These are phyloP conservation scores for Trametes meyenii DNA, from an alignment of 768 basidiomycete genomes.

Conservation along the genomic window DNA sequence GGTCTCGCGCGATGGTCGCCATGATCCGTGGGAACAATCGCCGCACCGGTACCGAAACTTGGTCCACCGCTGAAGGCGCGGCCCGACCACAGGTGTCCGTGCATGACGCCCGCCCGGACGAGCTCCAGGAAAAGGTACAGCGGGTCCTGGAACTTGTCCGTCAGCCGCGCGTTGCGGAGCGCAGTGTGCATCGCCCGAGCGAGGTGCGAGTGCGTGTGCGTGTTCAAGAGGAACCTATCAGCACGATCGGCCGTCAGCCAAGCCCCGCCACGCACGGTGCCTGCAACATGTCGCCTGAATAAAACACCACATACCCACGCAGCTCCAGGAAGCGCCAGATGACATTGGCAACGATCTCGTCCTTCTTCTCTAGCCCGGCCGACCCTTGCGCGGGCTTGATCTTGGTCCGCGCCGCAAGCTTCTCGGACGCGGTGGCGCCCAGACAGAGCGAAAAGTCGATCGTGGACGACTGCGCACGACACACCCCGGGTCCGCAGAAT, in stretches of 20 bases:
- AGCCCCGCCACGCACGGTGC: conserved; percentile 3
- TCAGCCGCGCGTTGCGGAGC: conserved; percentile 75
- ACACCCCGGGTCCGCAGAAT: conserved; percentile 9
- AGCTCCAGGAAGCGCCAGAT: conserved; percentile 98
- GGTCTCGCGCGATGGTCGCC: conserved; percentile 19
- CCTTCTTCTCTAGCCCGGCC: conserved; percentile 87
- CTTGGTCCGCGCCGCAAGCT: conserved; percentile 81
- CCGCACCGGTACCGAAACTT: conserved; percentile 86
- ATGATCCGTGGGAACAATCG: conserved; percentile 36
- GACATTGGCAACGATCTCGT: conserved; percentile 97
- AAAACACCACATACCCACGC: conserved; percentile 69
- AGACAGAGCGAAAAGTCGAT: conserved; percentile 96
- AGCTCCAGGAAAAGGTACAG: conserved; percentile 94
- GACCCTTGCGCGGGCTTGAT: conserved; percentile 50
- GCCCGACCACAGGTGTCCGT: conserved; percentile 88
- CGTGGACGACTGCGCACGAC: conserved; percentile 76
- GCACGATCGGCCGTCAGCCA: conserved; percentile 4
- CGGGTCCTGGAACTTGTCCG: conserved; percentile 99
- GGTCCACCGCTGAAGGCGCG: conserved; percentile 93
- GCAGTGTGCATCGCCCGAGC: conserved; percentile 91
- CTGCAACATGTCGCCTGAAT: background rate
- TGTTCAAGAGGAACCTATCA: conserved; percentile 81
- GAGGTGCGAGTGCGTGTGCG: conserved; percentile 86
- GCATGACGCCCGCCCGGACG: conserved; percentile 94
- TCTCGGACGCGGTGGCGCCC: conserved; percentile 84